Evolutionary conservation across 495 filamentous ascomycete species (phyloP).

Genomic region (Aspergillus olivimuriae): DNA sequence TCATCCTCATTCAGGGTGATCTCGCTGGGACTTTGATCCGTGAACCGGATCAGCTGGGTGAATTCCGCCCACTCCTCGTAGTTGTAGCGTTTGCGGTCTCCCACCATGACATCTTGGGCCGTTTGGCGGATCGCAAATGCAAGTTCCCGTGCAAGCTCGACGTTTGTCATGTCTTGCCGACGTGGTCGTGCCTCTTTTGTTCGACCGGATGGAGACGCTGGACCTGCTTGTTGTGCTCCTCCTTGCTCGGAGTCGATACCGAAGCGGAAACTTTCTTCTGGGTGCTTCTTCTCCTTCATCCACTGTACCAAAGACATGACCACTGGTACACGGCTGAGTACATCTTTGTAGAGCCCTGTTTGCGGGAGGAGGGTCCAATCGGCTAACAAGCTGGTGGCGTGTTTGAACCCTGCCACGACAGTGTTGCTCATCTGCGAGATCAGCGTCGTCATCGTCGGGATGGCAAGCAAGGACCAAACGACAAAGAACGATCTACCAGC

Average conservation of each 20-base stretch:
- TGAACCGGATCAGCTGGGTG: conserved; percentile 55
- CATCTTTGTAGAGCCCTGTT: conserved; percentile 37
- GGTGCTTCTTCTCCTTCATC: conserved; percentile 31
- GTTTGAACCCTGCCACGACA: conserved; percentile 50
- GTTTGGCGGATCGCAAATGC: conserved; percentile 47
- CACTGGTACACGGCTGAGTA: conserved; percentile 36
- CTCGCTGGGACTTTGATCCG: conserved; percentile 21
- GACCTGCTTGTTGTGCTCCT: no score
- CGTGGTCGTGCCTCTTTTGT: conserved; percentile 26
- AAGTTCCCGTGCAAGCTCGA: conserved; percentile 44
- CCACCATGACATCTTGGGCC: conserved; percentile 38
- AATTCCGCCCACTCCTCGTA: conserved; percentile 64
- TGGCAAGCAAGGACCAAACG: conserved; percentile 67
- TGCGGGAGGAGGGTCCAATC: conserved; percentile 55
- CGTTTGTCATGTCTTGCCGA: conserved; percentile 18
- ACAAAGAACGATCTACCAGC: conserved; percentile 80
- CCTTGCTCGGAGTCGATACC: no score
- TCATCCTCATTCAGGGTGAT: conserved; percentile 44
- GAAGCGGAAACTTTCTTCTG: no score
- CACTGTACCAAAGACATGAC: conserved; percentile 32
- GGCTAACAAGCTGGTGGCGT: conserved; percentile 44
- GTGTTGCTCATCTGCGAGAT: conserved; percentile 61
- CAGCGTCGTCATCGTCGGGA: conserved; percentile 64
- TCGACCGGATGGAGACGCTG: no score
- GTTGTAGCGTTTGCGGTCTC: conserved; percentile 40